Conservation (phyloP, 352 stramenopile genomes). For the Phytopythium ostracodes region DNA sequence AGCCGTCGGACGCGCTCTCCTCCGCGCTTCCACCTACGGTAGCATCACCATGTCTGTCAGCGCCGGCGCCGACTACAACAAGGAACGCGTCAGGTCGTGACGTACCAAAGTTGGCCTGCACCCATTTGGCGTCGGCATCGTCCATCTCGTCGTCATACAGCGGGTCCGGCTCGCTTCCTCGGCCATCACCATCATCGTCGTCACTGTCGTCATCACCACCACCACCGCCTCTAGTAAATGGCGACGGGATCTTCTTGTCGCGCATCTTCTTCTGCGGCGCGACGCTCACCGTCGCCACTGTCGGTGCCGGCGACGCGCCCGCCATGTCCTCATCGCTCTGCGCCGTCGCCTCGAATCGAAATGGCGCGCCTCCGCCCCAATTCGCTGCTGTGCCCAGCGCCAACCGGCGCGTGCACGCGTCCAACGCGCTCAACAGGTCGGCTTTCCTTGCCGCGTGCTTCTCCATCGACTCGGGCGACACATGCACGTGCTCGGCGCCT, state of each 20-base stretch:
- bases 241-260: constrained; percentile 6
- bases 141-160: constrained; percentile 66
- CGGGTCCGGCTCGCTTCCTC: constrained; percentile 33
- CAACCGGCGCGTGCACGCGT: constrained; percentile 14
- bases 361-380: constrained; percentile 29
- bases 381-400: neutral
- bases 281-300: constrained; percentile 17
- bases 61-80: neutral
- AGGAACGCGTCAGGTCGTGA: neutral
- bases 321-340: constrained; percentile 18
- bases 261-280: constrained; percentile 33
- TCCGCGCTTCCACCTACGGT: constrained; percentile 8
- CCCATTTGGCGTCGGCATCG: constrained; percentile 66
- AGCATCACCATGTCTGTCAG: neutral
- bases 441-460: constrained; percentile 30
- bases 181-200: constrained; percentile 8
- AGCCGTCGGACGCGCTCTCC: constrained; percentile 39
- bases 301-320: constrained; percentile 12
- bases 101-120: constrained; percentile 60
- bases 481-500: constrained; percentile 26
- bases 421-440: constrained; percentile 45
- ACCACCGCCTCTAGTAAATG: neutral
- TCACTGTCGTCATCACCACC: constrained; percentile 8
- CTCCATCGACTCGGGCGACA: constrained; percentile 33
- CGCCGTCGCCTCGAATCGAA: constrained; percentile 22